Evolutionary conservation across 2,329 filamentous ascomycete species (phyloP).

Genomic region (Plectosphaerella cucumerina): DNA sequence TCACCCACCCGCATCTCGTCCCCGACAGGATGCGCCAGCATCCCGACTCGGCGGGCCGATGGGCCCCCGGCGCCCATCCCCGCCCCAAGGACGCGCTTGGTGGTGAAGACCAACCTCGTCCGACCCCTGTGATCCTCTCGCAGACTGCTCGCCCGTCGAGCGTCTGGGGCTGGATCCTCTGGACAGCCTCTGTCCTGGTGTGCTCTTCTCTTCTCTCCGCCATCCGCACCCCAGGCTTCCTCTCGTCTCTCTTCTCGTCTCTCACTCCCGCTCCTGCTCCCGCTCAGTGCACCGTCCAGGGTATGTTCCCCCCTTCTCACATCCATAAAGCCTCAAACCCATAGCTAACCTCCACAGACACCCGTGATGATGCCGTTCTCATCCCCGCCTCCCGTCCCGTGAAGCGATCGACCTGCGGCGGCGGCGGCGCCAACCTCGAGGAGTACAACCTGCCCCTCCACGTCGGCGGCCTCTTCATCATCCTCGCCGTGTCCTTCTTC

Average conservation of each 20-base stretch:
- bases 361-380: conserved; percentile 1
- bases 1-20: conserved; percentile 8
- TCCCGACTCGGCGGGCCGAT: conserved; percentile 11
- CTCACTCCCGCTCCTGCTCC: not conserved
- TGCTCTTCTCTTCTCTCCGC: conserved; percentile 24
- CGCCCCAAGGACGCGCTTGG: conserved; percentile 20
- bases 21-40: conserved; percentile 6
- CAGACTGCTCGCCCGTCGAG: conserved; percentile 20
- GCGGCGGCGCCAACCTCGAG: conserved; percentile 22
- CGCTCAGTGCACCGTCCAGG: not conserved
- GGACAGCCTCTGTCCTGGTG: conserved; percentile 37
- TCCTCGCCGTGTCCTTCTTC: conserved; percentile 41
- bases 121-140: conserved; percentile 22
- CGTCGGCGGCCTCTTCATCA: conserved; percentile 51
- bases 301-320: not conserved
- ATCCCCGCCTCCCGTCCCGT: conserved; percentile 4
- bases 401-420: conserved; percentile 16
- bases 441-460: conserved; percentile 55
- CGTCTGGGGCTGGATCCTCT: conserved; percentile 35
- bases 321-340: not conserved
- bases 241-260: not conserved
- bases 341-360: not conserved
- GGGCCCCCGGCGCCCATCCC: conserved; percentile 10
- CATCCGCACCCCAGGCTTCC: conserved; percentile 10
- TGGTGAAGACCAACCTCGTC: conserved; percentile 35